Evolutionary conservation across 352 stramenopile species (phyloP), one percentile per base, ranked within the genome.

Genomic region (Phytophthora brassicae): DNA sequence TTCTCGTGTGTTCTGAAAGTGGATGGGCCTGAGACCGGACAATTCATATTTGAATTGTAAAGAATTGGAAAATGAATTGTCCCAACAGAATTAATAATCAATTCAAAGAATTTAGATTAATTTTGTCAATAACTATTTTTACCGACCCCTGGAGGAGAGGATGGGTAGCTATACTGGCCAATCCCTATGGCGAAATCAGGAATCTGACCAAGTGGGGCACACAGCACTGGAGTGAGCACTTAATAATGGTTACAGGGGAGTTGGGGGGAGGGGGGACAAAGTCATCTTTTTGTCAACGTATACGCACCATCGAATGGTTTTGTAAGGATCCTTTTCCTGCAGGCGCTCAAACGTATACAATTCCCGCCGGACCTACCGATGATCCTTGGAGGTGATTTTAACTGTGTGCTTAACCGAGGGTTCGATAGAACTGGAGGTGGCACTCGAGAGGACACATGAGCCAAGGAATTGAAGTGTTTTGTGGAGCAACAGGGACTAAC

Each of bases 81-180:
- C 33, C 33, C 33, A n/a, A 8, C n/a, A 39, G 8, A 39, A 39
- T 39, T 39, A 4, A 39, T 39, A 39, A 39, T 13, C 13, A 39
- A 52, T 39, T 16, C n/a, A 7, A 39, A 39, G 2, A 7, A 39
- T 39, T 39, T 13, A 39, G 33, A 16, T 39, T 39, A 39, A 39
- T 39, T 39, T 39, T 39, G 13, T 33, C 28, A 33, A 33, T 33
- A 33, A 33, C 28, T 33, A 33, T 33, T 33, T 33, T 33, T 33
- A 33, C 28, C 28, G 28, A 33, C 28, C 28, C 28, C 28, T 9
- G 28, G 28, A n/a, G n/a, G n/a, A n/a, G 35, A 4, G 55, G 35
- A 1, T 44, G 55, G 2, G 55, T 63, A 3, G 55, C 44, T 7
- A 56, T 63, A 17, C 17, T 63, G 13, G 12, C 50, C 2, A 63